These are phyloP conservation scores for Diaporthe aspalathi DNA, from an alignment of 2,329 filamentous ascomycete species.

Conservation along the genomic window DNA sequence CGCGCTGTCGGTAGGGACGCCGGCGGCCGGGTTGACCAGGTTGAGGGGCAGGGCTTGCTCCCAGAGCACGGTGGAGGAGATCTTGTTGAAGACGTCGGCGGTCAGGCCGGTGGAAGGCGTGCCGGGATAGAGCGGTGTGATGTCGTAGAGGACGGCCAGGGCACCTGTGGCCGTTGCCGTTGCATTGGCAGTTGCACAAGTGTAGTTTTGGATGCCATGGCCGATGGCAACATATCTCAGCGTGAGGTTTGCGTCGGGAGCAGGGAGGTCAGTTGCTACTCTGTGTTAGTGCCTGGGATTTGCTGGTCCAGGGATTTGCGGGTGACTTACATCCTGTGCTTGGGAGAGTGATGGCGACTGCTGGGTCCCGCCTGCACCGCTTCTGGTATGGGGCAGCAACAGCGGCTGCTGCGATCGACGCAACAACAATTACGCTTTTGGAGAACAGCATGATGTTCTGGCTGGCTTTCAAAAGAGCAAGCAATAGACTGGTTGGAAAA, in stretches of 20 bases:
- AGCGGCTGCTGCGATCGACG: conserved; percentile 31
- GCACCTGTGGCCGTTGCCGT: conserved; percentile 61
- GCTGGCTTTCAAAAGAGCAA: neutral
- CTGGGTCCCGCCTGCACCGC: conserved; percentile 35
- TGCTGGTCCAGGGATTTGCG: no score
- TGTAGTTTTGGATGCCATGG: conserved; percentile 77
- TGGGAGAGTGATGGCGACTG: conserved; percentile 51
- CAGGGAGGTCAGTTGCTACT: conserved; percentile 57
- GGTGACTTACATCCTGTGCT: conserved; percentile 51
- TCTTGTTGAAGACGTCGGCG: conserved; percentile 50
- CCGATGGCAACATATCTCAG: conserved; percentile 70
- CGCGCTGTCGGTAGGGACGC: conserved; percentile 44
- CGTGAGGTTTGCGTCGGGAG: conserved; percentile 51
- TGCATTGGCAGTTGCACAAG: conserved; percentile 58
- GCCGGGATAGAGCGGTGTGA: conserved; percentile 62
- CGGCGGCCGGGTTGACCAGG: conserved; percentile 48
- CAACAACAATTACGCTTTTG: conserved; percentile 20
- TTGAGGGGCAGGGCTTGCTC: conserved; percentile 60
- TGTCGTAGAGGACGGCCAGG: conserved; percentile 70
- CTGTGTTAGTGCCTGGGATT: neutral
- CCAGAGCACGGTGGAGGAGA: conserved; percentile 56
- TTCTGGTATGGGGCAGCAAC: conserved; percentile 34
- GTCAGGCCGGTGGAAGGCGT: conserved; percentile 53
- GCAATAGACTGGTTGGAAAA: neutral
- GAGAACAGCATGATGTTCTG: conserved; percentile 33